A percentile compares a stretch with the other conserved stretches of the same genome.
Evolutionary conservation across 1,284 basidiomycete species (phyloP).

Genomic region (Leucocoprinus gongylophorus): DNA sequence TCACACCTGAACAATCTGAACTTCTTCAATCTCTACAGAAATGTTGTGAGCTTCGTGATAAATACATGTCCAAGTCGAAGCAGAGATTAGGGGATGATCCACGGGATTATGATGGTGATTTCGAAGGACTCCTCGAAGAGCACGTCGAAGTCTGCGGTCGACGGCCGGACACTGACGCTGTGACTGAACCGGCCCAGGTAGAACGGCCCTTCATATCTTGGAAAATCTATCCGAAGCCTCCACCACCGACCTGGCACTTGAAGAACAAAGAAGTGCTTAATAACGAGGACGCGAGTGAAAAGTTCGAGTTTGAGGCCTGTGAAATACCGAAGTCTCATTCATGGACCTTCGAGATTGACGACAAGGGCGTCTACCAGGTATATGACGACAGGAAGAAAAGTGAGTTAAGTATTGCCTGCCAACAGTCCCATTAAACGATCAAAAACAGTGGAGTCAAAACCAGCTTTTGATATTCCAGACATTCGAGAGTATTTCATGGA

Average conservation of each 20-base stretch:
- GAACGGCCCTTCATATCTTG: constrained; percentile 35
- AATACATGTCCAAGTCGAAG: constrained; percentile 80
- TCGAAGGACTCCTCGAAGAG: constrained; percentile 43
- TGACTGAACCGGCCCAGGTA: constrained; percentile 33
- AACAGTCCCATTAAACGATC: not conserved
- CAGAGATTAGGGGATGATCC: constrained; percentile 92
- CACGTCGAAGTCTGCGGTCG: constrained; percentile 61
- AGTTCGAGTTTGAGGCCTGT: constrained; percentile 65
- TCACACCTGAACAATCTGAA: constrained; percentile 46
- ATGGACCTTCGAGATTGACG: constrained; percentile 71
- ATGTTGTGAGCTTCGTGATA: constrained; percentile 86
- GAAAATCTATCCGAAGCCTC: constrained; percentile 87
- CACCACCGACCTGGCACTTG: constrained; percentile 93
- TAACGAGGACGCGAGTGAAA: constrained; percentile 38
- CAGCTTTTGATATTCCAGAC: constrained; percentile 75
- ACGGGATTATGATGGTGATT: constrained; percentile 75
- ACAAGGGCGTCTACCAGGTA: constrained; percentile 83
- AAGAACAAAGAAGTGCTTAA: constrained; percentile 46
- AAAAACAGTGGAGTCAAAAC: constrained; percentile 37
- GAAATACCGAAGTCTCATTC: constrained; percentile 58
- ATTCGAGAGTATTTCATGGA: constrained; percentile 95
- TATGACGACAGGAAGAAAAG: constrained; percentile 29
- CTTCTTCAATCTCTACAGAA: constrained; percentile 62
- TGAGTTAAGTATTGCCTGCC: not conserved
- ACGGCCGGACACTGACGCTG: constrained; percentile 48